Percentiles rank a stretch among this genome's conserved stretches.
phyloP scores from a whole-genome alignment of 2,329 filamentous ascomycete genomes.

The Aspergillus ruber region DNA sequence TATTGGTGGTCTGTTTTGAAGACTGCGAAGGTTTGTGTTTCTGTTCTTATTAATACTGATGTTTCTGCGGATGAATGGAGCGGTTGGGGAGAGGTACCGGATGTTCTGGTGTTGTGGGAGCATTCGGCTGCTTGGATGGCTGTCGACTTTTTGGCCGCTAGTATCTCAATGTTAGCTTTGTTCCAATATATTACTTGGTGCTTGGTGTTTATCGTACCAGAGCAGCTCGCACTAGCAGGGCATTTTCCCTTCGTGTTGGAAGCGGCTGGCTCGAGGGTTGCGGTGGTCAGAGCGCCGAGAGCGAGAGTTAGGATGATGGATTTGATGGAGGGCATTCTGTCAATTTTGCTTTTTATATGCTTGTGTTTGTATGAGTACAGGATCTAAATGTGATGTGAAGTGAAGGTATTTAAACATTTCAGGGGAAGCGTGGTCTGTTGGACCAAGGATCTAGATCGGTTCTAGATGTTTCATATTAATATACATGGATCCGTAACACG shows the following conservation, averaged over 20 bases:
- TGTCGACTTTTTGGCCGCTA: conserved; percentile 28
- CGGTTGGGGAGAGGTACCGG: conserved; percentile 1
- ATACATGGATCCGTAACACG: no score
- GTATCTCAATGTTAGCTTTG: neutral
- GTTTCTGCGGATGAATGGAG: no score
- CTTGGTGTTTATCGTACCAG: conserved; percentile 10
- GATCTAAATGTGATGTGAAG: no score
- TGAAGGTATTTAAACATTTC: no score
- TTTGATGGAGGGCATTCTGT: conserved; percentile 8
- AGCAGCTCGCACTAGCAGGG: conserved; percentile 22
- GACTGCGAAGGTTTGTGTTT: conserved; percentile 32
- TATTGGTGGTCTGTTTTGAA: conserved; percentile 42
- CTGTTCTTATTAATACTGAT: neutral
- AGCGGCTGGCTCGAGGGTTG: conserved; percentile 27
- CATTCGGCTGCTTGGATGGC: conserved; percentile 36
- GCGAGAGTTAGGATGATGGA: conserved; percentile 8
- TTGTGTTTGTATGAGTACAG: no score
- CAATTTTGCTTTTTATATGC: neutral
- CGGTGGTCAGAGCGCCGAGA: conserved; percentile 12
- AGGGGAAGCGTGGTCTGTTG: no score
- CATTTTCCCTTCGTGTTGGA: conserved; percentile 34
- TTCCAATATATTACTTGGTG: neutral
- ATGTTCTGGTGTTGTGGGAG: conserved; percentile 33
- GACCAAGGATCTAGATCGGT: no score
- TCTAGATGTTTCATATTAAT: no score